These are phyloP conservation scores for Brassica incana DNA, from an alignment of 345 rosid genomes.

Conservation along the genomic window DNA sequence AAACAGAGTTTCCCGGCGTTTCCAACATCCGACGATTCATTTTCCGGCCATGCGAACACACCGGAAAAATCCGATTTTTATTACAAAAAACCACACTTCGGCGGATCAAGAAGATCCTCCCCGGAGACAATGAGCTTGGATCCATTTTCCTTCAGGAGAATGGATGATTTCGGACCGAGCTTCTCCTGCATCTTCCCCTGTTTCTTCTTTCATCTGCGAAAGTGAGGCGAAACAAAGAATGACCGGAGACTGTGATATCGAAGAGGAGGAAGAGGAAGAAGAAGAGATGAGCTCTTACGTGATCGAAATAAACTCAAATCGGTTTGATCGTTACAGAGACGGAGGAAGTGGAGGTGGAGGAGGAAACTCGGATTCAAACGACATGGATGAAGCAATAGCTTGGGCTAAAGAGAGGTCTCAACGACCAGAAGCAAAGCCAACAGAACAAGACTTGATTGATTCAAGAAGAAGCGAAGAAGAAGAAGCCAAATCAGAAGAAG, in stretches of 20 bases:
- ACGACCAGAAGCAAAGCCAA: constrained; percentile 38
- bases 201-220: constrained; percentile 61
- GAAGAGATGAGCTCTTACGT: constrained; percentile 84
- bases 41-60: constrained; percentile 39
- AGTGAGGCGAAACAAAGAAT: constrained; percentile 35
- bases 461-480: constrained; percentile 37
- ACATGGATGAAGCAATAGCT: constrained; percentile 43
- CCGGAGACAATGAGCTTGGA: constrained; percentile 71
- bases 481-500: constrained; percentile 48
- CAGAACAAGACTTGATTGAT: constrained; percentile 42
- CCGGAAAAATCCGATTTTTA: constrained; percentile 44
- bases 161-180: constrained; percentile 62
- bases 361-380: constrained; percentile 35
- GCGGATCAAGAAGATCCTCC: constrained; percentile 51
- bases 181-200: constrained; percentile 73
- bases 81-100: constrained; percentile 25
- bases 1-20: constrained; percentile 45
- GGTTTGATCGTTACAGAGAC: constrained; percentile 67
- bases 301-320: constrained; percentile 74
- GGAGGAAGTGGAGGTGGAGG: constrained; percentile 42
- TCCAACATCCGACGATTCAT: background rate
- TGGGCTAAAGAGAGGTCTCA: constrained; percentile 45
- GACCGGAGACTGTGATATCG: constrained; percentile 9
- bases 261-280: constrained; percentile 49
- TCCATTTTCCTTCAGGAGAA: constrained; percentile 53